These are phyloP conservation scores for Diplosphaera chodatii DNA, from an alignment of 139 green algal genomes.

Conservation along the genomic window DNA sequence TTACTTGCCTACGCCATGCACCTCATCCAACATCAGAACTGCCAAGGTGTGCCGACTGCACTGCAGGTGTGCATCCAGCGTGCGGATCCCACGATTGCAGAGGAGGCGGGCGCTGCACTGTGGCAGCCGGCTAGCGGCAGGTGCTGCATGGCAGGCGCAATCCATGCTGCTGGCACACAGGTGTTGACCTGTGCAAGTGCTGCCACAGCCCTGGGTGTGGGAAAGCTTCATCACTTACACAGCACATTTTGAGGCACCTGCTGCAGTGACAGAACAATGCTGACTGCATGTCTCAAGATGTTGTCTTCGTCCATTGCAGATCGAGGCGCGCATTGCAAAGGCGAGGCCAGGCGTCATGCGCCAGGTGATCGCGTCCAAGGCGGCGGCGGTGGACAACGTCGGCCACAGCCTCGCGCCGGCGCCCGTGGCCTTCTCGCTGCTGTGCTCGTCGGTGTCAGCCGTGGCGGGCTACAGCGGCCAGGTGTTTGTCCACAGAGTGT, in stretches of 20 bases:
- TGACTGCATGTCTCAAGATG: no score
- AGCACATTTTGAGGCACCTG: no score
- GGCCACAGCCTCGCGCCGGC: no score
- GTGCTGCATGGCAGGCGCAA: not conserved
- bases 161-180: conserved; percentile 36
- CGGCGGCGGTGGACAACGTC: conserved; percentile 6
- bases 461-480: conserved; percentile 19
- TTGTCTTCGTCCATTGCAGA: no score
- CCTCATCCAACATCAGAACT: no score
- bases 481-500: no score
- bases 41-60: not conserved
- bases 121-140: no score
- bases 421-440: not conserved
- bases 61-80: not conserved
- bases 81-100: conserved; percentile 7
- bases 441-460: conserved; percentile 24
- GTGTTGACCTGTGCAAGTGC: not conserved
- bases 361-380: conserved; percentile 28
- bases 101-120: not conserved
- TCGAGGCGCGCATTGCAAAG: conserved; percentile 15
- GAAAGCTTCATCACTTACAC: no score
- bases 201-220: no score
- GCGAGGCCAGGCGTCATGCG: conserved; percentile 17
- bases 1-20: no score
- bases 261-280: no score